Evolutionary conservation across 177 flowering plant genomes (phyloP), one percentile per base, ranked within the genome.

Genomic region (Viscum album): DNA sequence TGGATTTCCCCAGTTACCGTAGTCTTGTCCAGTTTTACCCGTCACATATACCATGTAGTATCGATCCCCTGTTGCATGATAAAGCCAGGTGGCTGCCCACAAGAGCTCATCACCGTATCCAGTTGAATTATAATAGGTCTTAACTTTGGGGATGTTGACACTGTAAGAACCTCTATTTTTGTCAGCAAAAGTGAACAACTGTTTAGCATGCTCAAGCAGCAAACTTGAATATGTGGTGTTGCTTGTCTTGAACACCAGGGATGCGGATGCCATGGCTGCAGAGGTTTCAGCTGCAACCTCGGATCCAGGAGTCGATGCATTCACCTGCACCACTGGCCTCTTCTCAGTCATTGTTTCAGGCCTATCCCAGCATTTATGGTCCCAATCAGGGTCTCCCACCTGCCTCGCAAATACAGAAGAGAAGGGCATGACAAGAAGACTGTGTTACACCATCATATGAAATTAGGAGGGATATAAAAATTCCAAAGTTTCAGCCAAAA

Each of bases 211-310:
- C 80, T 73, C 81, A 31, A 94, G 85, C 66, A 88, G 89, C 36
- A 66, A 45, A 77, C 75, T 78, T 34, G 97, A 91, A 77, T 94
- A 94, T 23, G 80, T 69, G 10, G 92, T 34, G 70, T 91, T 76
- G 34, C 1, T 64, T n/a, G 71, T 72, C 79, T 84, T 89, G 65
- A 88, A 91, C 56, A 94, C 98, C 66, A 94, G 75, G 69, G 97
- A 91, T 43, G 98, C 91, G 21, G 98, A 75, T 73, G 98, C 98
- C 81, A 94, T 76, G 64, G 98, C 97, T 36, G 98, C 98, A 36
- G 98, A 91, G 47, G 95, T 87, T 79, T 94, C 96, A 26, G 92
- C 97, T 56, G 98, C 98, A 80, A 94, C 96, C 6, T 94, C 98
- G 45, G 98, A 72, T 70, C 97, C 98, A 1, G 96, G 97, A 73